Conservation (phyloP, 2,329 filamentous ascomycete species). For the Aspergillus unguis region DNA sequence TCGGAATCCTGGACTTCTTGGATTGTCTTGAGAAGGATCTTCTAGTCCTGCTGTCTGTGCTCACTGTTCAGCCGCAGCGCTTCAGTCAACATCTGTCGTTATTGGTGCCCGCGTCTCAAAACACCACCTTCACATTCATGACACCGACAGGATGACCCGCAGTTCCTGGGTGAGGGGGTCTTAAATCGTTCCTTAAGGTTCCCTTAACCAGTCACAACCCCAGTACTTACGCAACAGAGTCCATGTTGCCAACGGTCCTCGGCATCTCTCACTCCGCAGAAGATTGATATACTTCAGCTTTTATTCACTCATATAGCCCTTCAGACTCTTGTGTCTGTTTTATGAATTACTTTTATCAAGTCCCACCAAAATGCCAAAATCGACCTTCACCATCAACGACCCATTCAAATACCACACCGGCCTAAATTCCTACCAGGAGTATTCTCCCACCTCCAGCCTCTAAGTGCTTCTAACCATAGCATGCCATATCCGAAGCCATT, state of each 20-base stretch:
- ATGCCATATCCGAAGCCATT: background rate
- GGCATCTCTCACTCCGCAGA: background rate
- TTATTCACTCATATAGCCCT: too few relatives aligned
- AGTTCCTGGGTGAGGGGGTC: too few relatives aligned
- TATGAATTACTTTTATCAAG: background rate
- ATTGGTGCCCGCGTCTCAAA: constrained; percentile 2
- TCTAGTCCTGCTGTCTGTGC: too few relatives aligned
- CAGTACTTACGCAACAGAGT: too few relatives aligned
- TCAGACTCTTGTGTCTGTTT: too few relatives aligned
- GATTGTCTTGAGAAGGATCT: background rate
- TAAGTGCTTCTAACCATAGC: background rate
- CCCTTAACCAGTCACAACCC: too few relatives aligned
- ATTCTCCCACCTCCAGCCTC: background rate
- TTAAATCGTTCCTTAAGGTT: too few relatives aligned
- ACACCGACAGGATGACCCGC: background rate
- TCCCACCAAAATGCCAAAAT: background rate
- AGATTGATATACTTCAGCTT: background rate
- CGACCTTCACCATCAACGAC: constrained; percentile 1
- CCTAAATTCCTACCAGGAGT: constrained; percentile 8
- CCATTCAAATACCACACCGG: background rate
- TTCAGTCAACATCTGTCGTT: background rate
- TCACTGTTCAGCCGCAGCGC: too few relatives aligned
- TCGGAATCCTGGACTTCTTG: background rate
- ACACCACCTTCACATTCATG: background rate
- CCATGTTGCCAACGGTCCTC: background rate